These are phyloP conservation scores for Podospora sp. DNA, from an alignment of 495 filamentous ascomycete genomes.

Conservation along the genomic window DNA sequence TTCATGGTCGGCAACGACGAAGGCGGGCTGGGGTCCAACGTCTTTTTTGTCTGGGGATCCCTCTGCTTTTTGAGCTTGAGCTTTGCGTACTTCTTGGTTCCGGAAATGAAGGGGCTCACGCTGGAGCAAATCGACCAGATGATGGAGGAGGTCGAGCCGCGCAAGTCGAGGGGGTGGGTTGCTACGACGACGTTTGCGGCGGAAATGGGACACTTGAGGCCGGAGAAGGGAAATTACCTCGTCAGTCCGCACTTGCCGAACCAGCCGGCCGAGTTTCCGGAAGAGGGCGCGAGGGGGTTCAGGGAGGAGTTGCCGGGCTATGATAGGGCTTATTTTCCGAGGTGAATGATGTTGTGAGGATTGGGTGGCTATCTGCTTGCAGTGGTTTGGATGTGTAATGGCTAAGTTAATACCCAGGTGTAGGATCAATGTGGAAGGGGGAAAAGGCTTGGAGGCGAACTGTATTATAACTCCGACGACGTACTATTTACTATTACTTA, in stretches of 20 bases:
- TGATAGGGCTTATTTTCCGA: slow-evolving; percentile 13
- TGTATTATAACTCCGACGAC: too few relatives aligned
- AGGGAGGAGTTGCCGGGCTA: slow-evolving; percentile 2
- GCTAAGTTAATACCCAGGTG: neutral
- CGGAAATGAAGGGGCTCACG: slow-evolving; percentile 83
- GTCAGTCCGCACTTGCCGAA: neutral
- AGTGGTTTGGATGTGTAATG: neutral
- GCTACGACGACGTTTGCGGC: slow-evolving; percentile 70
- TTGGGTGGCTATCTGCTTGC: neutral
- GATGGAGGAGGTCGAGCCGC: slow-evolving; percentile 76
- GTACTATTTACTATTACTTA: too few relatives aligned
- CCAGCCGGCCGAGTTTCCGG: neutral
- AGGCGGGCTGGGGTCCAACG: slow-evolving; percentile 66
- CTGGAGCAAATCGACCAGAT: slow-evolving; percentile 88
- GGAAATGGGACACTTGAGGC: slow-evolving; percentile 35
- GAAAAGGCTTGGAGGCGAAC: neutral
- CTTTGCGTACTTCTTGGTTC: slow-evolving; percentile 77
- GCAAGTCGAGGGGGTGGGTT: slow-evolving; percentile 66
- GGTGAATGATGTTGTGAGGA: neutral
- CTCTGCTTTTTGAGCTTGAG: slow-evolving; percentile 64
- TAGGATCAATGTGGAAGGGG: neutral
- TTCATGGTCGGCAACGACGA: slow-evolving; percentile 69
- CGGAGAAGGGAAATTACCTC: neutral
- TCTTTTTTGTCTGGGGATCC: slow-evolving; percentile 78
- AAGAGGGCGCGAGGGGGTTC: neutral